Evolutionary conservation across 441 rosid genomes (phyloP), one percentile per base, ranked within the genome.

Genomic region (Croton laevigatus): DNA sequence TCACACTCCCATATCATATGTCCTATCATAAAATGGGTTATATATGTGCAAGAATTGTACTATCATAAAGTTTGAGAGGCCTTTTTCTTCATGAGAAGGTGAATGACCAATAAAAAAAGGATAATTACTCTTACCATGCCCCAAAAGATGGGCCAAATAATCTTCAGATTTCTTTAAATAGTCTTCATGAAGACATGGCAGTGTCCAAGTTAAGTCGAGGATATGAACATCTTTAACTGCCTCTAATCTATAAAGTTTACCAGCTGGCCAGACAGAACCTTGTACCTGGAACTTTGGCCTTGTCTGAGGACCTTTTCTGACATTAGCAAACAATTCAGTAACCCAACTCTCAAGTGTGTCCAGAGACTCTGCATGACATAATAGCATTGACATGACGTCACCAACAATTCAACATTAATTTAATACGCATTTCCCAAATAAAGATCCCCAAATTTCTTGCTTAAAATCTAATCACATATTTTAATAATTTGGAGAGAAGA

Each of bases 161-260:
- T 91, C 98, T 84, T 95, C 98, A 9, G 98, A 80, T 82, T 95
- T 95, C 87, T 91, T 95, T 79, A 88, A 76, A 82, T 95, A 92
- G 55, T 88, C 88, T 79, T 85, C 82, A 69, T 86, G 94, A 77
- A 95, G 96, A 74, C 93, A 90, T 53, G 99, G 99, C 68, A 95
- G 81, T 54, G 91, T 86, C 98, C 99, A 95, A 51, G 88, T 80
- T 80, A 95, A 84, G 75, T 88, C 86, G 45, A 95, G 96, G 69
- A 83, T 88, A 79, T 95, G 90, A 74, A 92, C 86, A 84, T 95
- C 99, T 80, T 85, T 92, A 69, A 95, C 95, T 22, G 98, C 98
- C 81, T 88, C 89, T 78, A 95, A 79, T 82, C 89, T 87, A 80
- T 85, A 92, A 78, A 88, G 76, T 79, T 86, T 86, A 81, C 97